Evolutionary conservation across 768 basidiomycete species (phyloP), one percentile per base, ranked within the genome.

Genomic region (Tricholoma bakamatsutake): DNA sequence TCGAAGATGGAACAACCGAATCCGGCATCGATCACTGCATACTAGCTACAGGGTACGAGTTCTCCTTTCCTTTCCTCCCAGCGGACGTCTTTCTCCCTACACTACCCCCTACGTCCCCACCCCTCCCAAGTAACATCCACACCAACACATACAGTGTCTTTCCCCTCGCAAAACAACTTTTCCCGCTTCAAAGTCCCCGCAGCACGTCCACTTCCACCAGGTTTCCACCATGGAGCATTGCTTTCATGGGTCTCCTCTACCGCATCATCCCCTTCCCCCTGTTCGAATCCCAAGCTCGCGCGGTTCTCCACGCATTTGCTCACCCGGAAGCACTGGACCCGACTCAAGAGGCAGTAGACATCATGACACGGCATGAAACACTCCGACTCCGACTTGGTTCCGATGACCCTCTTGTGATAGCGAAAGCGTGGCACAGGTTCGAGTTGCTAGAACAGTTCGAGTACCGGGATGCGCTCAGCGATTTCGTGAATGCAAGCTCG

Each of bases 21-120:
- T 60, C 68, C 31, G 74, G 72, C 5, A 72, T 92, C 54, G 82
- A 86, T 59, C 70, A 80, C 58, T 83, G 82, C 59, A 81, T 91
- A 52, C 70, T 92, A 15, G 90, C 88, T 2, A 93, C 90, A 2
- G 91, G 90, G 10, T 93, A 87, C 65, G 71, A 85, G 51, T 69
- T 80, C 43, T 70, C 78, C 11, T 82, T 84, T 59, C 85, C 87
- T 0, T 91, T 90, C 69, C 71, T 93, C 46, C 27, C 56, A 37
- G n/a, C 39, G 24, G 53, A 61, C 33, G 64, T 79, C 11, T 64
- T 77, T 28, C 67, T 61, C 6, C 51, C 55, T 2, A 66, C 61
- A 0, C 48, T 77, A 13, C 79, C 80, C 10, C 77, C 81, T 2
- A 62, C 74, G 4, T 65, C 75, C 15, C 76, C 81, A 1, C 76